phyloP scores from a whole-genome alignment of 768 basidiomycete species.

The Gelatoporia subvermispora region DNA sequence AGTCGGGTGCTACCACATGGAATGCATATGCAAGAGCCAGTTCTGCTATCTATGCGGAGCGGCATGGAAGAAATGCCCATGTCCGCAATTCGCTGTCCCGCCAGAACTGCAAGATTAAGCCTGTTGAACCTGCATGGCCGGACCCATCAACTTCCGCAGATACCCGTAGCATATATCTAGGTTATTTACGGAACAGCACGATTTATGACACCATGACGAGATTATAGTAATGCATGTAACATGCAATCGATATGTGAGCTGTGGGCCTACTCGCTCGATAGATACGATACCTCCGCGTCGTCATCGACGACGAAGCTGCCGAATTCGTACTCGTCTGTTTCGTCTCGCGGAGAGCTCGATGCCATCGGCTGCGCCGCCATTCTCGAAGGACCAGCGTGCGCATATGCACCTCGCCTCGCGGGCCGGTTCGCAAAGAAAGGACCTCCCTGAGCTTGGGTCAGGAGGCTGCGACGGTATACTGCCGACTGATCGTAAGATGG shows the following conservation, averaged over 20 bases:
- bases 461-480: slow-evolving; percentile 64
- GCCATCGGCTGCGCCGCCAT: slow-evolving; percentile 27
- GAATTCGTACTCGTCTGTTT: slow-evolving; percentile 60
- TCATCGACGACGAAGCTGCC: slow-evolving; percentile 83
- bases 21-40: slow-evolving; percentile 20
- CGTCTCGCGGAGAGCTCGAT: slow-evolving; percentile 62
- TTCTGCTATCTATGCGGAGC: slow-evolving; percentile 27
- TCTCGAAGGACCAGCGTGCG: slow-evolving; percentile 30
- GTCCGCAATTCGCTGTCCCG: slow-evolving; percentile 3
- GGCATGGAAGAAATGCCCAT: slow-evolving; percentile 20
- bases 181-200: too few relatives aligned
- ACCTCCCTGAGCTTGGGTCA: slow-evolving; percentile 54
- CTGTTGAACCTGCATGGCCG: too few relatives aligned
- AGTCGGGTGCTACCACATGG: slow-evolving; percentile 22
- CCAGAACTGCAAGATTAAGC: too few relatives aligned
- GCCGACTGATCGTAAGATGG: slow-evolving; percentile 70
- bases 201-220: too few relatives aligned
- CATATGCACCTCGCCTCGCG: slow-evolving; percentile 23
- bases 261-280: background rate
- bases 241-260: background rate
- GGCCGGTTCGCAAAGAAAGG: slow-evolving; percentile 57
- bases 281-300: slow-evolving; percentile 58
- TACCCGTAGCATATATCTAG: too few relatives aligned
- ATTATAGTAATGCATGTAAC: too few relatives aligned
- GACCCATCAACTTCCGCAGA: too few relatives aligned